A percentile compares a stretch with the other conserved stretches of the same genome.
Evolutionary conservation across 768 basidiomycete genomes (phyloP).

Genomic region (Xerocomellus dryophilus): DNA sequence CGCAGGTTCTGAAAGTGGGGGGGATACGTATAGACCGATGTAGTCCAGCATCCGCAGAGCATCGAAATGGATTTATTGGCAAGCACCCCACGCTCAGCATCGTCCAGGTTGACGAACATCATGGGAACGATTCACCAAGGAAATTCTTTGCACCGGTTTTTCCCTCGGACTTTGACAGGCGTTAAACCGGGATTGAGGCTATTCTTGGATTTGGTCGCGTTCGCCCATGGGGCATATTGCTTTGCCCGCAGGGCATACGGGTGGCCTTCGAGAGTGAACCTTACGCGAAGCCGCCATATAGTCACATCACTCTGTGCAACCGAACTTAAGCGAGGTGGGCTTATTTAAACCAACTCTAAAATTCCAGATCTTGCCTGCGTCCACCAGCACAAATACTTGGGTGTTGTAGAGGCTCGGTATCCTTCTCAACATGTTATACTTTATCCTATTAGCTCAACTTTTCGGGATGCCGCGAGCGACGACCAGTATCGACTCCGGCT

Average conservation of each 20-base stretch:
- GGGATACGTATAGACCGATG: conserved; percentile 27
- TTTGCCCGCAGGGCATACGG: background rate
- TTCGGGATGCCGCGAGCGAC: conserved; percentile 14
- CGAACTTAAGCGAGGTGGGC: background rate
- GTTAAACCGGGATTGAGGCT: background rate
- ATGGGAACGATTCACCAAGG: background rate
- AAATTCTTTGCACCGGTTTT: background rate
- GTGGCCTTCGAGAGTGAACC: too few species aligned
- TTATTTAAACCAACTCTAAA: background rate
- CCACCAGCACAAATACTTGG: conserved; percentile 16
- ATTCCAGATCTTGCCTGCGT: background rate
- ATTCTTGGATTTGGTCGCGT: too few species aligned
- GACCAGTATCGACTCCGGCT: conserved; percentile 45
- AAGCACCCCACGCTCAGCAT: conserved; percentile 2
- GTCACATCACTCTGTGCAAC: background rate
- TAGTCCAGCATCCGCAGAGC: conserved; percentile 18
- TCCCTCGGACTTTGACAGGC: background rate
- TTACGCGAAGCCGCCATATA: background rate
- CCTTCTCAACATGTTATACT: conserved; percentile 2
- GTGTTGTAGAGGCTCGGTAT: background rate
- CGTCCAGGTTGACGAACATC: background rate
- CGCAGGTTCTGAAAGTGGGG: conserved; percentile 23
- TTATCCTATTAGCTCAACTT: conserved; percentile 22
- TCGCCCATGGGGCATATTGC: too few species aligned
- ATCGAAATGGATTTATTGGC: conserved; percentile 19